phyloP scores from a whole-genome alignment of 129 eudicot species.

The Tagetes erecta region DNA sequence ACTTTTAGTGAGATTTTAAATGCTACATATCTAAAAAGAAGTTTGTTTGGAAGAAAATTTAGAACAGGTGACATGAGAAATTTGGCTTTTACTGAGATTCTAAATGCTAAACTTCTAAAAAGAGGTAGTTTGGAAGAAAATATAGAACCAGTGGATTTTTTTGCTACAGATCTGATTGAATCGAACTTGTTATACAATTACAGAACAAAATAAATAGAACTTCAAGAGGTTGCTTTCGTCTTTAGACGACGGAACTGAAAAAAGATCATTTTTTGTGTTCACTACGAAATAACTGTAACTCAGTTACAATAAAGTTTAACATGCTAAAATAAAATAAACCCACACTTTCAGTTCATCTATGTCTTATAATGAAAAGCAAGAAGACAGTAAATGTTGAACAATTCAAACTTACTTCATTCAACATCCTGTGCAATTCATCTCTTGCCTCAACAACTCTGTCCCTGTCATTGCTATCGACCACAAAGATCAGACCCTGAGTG shows the following conservation, averaged over 20 bases:
- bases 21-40: background rate
- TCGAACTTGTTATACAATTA: background rate
- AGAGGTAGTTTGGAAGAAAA: too few relatives aligned
- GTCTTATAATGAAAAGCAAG: background rate
- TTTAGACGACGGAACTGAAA: slow-evolving; percentile 10
- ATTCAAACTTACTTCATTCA: slow-evolving; percentile 60
- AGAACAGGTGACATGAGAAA: too few relatives aligned
- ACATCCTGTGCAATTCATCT: slow-evolving; percentile 84
- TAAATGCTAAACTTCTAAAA: too few relatives aligned
- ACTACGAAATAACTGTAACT: background rate
- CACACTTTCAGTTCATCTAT: background rate
- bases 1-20: background rate
- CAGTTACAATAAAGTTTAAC: background rate
- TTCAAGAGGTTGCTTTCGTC: background rate
- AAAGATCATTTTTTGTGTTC: background rate
- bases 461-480: slow-evolving; percentile 83
- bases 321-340: slow-evolving; percentile 3
- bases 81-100: too few relatives aligned
- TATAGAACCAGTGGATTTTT: background rate
- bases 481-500: slow-evolving; percentile 85
- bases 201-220: background rate
- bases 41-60: background rate
- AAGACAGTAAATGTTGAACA: background rate
- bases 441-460: slow-evolving; percentile 85
- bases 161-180: background rate